A percentile compares a stretch with the other conserved stretches of the same genome.
Conservation (phyloP, 768 basidiomycete genomes). For the Lentinula detonsa region DNA sequence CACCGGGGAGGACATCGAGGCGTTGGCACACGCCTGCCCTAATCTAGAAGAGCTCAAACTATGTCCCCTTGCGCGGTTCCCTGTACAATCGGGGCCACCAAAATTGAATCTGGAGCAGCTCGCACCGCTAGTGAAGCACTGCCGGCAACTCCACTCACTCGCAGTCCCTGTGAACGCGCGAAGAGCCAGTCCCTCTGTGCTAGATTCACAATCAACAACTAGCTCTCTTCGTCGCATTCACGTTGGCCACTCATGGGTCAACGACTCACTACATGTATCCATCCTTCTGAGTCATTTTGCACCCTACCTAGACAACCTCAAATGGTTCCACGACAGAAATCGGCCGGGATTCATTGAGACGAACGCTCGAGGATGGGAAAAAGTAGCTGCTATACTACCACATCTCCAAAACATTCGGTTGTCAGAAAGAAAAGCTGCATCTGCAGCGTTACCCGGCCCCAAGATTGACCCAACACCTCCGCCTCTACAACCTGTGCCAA, state of each 20-base stretch:
- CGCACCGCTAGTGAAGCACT: constrained; percentile 49
- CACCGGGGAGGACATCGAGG: constrained; percentile 51
- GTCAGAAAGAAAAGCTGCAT: constrained; percentile 39
- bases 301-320: constrained; percentile 62
- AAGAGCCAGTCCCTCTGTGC: constrained; percentile 35
- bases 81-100: constrained; percentile 42
- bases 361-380: constrained; percentile 66
- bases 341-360: constrained; percentile 64
- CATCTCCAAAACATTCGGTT: constrained; percentile 63
- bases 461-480: constrained; percentile 6
- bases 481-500: constrained; percentile 11
- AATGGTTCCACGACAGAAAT: constrained; percentile 77
- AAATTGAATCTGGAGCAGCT: constrained; percentile 60
- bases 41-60: constrained; percentile 63
- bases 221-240: constrained; percentile 64
- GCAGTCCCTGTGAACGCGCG: constrained; percentile 59
- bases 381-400: constrained; percentile 62
- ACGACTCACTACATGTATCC: constrained; percentile 62
- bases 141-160: constrained; percentile 59
- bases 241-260: constrained; percentile 69
- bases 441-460: constrained; percentile 7
- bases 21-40: constrained; percentile 56
- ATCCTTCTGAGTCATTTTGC: constrained; percentile 74
- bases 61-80: constrained; percentile 65
- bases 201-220: constrained; percentile 46